Percentiles rank a stretch among this genome's conserved stretches.
These are phyloP conservation scores for Penicillium soppii DNA, from an alignment of 495 filamentous ascomycete species.

Conservation along the genomic window DNA sequence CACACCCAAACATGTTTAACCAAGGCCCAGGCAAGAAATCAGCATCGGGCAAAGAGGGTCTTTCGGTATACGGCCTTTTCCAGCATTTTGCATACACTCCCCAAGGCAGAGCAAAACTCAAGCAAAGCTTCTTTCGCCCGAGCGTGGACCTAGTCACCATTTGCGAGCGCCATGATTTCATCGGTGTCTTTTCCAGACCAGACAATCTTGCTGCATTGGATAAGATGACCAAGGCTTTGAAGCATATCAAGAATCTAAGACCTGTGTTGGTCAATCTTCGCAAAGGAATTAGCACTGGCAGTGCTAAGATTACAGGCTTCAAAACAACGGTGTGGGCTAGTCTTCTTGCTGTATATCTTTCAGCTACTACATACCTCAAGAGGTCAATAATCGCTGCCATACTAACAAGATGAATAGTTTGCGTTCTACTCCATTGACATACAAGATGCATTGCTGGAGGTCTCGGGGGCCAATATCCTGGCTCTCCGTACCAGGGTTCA, in stretches of 20 bases:
- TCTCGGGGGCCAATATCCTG: conserved; percentile 55
- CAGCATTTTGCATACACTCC: conserved; percentile 75
- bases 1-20: conserved; percentile 80
- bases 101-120: conserved; percentile 73
- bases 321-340: conserved; percentile 71
- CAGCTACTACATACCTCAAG: neutral
- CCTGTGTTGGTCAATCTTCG: conserved; percentile 67
- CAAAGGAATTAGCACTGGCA: conserved; percentile 68
- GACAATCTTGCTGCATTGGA: conserved; percentile 62
- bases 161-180: conserved; percentile 68
- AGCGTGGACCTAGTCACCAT: conserved; percentile 67
- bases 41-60: conserved; percentile 77
- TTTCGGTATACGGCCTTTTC: conserved; percentile 88
- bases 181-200: conserved; percentile 65
- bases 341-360: conserved; percentile 48
- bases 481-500: conserved; percentile 59
- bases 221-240: conserved; percentile 61
- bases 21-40: conserved; percentile 68
- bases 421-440: conserved; percentile 68
- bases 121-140: conserved; percentile 83
- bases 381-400: conserved; percentile 3
- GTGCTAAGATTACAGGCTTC: conserved; percentile 56
- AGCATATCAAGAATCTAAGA: conserved; percentile 77
- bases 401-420: conserved; percentile 49
- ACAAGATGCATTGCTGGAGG: conserved; percentile 60